Evolutionary conservation across 1,139 yeast genomes (phyloP).

Genomic region (Wickerhamiella pararugosa): DNA sequence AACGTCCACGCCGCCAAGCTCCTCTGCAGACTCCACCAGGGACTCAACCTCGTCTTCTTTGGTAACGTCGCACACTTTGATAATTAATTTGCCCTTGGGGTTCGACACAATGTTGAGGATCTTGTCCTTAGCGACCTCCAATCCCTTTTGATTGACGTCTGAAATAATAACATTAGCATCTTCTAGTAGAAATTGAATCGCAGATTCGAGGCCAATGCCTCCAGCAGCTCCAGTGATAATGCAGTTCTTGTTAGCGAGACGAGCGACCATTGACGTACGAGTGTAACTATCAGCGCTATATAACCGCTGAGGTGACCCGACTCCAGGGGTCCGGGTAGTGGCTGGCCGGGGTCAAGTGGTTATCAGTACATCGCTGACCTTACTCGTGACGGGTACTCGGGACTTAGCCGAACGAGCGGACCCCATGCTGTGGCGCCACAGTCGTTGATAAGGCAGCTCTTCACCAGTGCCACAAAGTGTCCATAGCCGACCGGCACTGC

Average conservation of each 20-base stretch:
- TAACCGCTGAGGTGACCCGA: no score
- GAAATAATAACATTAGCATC: conserved; percentile 44
- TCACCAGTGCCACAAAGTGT: no score
- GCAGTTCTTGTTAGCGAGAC: conserved; percentile 45
- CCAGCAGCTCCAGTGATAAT: conserved; percentile 53
- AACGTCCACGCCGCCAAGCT: conserved; percentile 44
- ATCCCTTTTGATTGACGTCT: conserved; percentile 32
- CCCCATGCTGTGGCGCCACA: no score
- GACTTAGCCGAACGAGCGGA: no score
- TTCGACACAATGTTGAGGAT: conserved; percentile 17
- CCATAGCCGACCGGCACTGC: no score
- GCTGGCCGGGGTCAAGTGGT: no score
- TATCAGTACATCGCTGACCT: no score
- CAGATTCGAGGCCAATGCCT: conserved; percentile 28
- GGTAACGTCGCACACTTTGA: conserved; percentile 23
- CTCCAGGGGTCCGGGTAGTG: no score
- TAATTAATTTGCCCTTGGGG: conserved; percentile 19
- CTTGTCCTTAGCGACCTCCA: conserved; percentile 20
- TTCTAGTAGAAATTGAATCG: conserved; percentile 26
- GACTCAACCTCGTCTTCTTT: conserved; percentile 25
- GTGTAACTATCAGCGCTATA: no score
- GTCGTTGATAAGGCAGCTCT: no score
- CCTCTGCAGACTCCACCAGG: conserved; percentile 23
- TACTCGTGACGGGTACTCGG: no score
- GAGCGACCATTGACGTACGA: conserved; percentile 14